phyloP scores from a whole-genome alignment of 805 yeast species.

The Wickerhamiella sergipiensis region DNA sequence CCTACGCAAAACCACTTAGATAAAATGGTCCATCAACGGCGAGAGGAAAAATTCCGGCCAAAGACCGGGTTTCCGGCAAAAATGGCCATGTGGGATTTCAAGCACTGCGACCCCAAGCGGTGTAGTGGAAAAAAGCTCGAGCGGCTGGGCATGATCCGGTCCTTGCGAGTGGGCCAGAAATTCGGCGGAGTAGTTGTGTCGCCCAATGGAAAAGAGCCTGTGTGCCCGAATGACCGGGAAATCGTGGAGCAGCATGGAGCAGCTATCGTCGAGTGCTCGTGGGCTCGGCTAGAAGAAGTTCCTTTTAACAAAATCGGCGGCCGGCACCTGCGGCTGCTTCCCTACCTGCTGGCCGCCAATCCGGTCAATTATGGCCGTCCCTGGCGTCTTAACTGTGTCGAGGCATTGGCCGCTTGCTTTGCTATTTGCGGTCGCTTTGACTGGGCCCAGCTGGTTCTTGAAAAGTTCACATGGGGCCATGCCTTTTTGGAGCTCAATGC shows the following conservation, averaged over 20 bases:
- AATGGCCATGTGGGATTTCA: conserved; percentile 96
- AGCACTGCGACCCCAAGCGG: conserved; percentile 95
- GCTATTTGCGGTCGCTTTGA: conserved; percentile 85
- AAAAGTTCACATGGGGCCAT: conserved; percentile 88
- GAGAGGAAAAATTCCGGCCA: conserved; percentile 14
- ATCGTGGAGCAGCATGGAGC: conserved; percentile 72
- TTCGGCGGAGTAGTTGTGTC: conserved; percentile 83
- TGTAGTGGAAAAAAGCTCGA: conserved; percentile 93
- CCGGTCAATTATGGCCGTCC: conserved; percentile 96
- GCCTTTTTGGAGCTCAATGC: conserved; percentile 70
- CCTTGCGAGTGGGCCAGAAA: conserved; percentile 81
- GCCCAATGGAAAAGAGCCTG: conserved; percentile 82
- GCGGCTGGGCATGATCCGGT: conserved; percentile 68
- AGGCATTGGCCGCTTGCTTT: conserved; percentile 93
- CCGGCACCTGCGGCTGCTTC: conserved; percentile 68
- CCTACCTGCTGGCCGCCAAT: conserved; percentile 90
- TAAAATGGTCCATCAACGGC: neutral
- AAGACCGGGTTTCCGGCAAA: conserved; percentile 53
- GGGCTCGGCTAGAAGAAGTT: conserved; percentile 97
- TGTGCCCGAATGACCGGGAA: conserved; percentile 73
- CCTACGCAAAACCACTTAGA: too few relatives aligned
- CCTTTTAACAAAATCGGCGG: conserved; percentile 93
- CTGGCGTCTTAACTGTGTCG: conserved; percentile 91
- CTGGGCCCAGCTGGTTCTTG: conserved; percentile 69
- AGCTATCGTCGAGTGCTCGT: conserved; percentile 97